phyloP scores from a whole-genome alignment of 345 rosid species.

The Aethionema arabicum region DNA sequence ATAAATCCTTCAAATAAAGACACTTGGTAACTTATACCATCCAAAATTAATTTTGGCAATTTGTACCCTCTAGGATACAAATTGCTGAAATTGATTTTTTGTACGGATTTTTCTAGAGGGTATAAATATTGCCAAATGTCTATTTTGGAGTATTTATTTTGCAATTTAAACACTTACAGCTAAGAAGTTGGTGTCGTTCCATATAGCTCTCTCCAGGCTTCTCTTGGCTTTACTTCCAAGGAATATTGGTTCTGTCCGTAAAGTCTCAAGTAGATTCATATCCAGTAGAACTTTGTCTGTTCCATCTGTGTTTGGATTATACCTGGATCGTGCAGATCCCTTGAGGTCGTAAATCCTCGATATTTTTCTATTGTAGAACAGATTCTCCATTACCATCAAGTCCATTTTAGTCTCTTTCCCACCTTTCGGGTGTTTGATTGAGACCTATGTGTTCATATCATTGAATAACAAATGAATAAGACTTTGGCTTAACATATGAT shows the following conservation, averaged over 20 bases:
- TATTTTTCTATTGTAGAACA: slow-evolving; percentile 73
- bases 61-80: too few species aligned
- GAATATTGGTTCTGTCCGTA: slow-evolving; percentile 84
- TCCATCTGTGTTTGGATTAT: slow-evolving; percentile 82
- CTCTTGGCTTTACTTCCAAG: slow-evolving; percentile 96
- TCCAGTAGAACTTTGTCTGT: slow-evolving; percentile 76
- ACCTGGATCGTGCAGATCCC: slow-evolving; percentile 81
- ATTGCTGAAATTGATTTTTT: too few species aligned
- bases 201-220: slow-evolving; percentile 89
- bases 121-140: too few species aligned
- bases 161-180: slow-evolving; percentile 58
- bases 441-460: slow-evolving; percentile 48
- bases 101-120: too few species aligned
- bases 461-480: too few species aligned
- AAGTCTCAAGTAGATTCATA: slow-evolving; percentile 74
- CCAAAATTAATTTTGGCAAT: too few species aligned
- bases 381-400: slow-evolving; percentile 98
- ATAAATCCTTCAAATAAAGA: too few species aligned
- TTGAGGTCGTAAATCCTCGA: slow-evolving; percentile 84
- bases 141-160: too few species aligned
- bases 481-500: neutral
- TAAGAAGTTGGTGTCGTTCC: slow-evolving; percentile 92
- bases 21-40: too few species aligned
- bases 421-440: slow-evolving; percentile 70
- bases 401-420: slow-evolving; percentile 95